A percentile compares a stretch with the other conserved stretches of the same genome.
phyloP scores from a whole-genome alignment of 805 yeast genomes.

The Ogataea allantospora region DNA sequence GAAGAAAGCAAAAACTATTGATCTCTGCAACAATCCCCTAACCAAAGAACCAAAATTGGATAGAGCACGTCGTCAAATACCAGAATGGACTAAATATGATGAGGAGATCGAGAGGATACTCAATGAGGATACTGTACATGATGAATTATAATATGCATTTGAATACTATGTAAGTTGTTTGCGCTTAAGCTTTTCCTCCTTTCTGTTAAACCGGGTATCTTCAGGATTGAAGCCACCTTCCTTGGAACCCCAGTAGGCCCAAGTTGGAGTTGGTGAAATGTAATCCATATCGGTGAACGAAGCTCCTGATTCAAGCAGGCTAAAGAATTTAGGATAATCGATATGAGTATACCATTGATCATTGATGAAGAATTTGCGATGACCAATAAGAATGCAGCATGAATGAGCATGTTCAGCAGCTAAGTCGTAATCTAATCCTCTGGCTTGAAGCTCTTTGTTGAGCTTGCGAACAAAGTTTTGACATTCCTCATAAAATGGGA shows the following conservation, averaged over 20 bases:
- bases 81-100: slow-evolving; percentile 76
- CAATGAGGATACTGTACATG: slow-evolving; percentile 5
- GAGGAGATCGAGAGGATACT: slow-evolving; percentile 42
- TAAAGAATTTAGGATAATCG: slow-evolving; percentile 73
- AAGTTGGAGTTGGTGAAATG: slow-evolving; percentile 74
- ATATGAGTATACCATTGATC: slow-evolving; percentile 88
- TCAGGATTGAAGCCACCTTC: slow-evolving; percentile 89
- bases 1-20: slow-evolving; percentile 70
- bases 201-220: slow-evolving; percentile 66
- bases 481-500: slow-evolving; percentile 92
- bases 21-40: slow-evolving; percentile 79
- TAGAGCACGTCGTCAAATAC: slow-evolving; percentile 69
- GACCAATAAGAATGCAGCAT: slow-evolving; percentile 86
- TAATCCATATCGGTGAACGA: slow-evolving; percentile 80
- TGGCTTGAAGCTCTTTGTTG: slow-evolving; percentile 55
- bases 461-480: slow-evolving; percentile 66
- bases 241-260: slow-evolving; percentile 88
- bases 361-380: slow-evolving; percentile 63
- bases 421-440: slow-evolving; percentile 73
- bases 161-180: slow-evolving; percentile 23
- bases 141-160: slow-evolving; percentile 15
- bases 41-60: slow-evolving; percentile 78
- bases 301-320: slow-evolving; percentile 58
- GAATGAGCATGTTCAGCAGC: slow-evolving; percentile 97
- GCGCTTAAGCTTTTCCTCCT: slow-evolving; percentile 56